These are phyloP conservation scores for Entelexis sorbosivorans DNA, from an alignment of 1,139 yeast species.

Conservation along the genomic window DNA sequence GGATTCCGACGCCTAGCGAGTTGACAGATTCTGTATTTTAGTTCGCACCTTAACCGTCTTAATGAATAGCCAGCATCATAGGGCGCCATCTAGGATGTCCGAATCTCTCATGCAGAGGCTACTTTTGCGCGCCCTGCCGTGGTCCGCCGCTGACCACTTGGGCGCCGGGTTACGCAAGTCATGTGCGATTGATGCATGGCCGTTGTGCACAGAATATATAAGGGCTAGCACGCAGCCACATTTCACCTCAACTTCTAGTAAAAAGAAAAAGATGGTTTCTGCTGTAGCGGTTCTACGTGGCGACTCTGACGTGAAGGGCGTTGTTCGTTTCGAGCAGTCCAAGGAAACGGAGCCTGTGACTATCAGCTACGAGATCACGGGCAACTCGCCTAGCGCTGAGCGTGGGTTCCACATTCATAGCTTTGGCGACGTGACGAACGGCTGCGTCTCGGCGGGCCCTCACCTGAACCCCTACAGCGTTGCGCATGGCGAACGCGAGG, in stretches of 20 bases:
- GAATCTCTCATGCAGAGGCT: not conserved
- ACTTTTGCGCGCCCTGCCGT: not conserved
- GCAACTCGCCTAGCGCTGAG: slow-evolving; percentile 75
- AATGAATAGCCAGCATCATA: too few species aligned
- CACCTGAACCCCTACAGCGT: slow-evolving; percentile 91
- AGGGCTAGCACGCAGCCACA: not conserved
- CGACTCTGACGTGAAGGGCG: slow-evolving; percentile 77
- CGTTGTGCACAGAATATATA: not conserved
- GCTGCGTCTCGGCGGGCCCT: slow-evolving; percentile 98
- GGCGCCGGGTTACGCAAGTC: slow-evolving; percentile 1
- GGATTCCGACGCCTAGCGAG: not conserved
- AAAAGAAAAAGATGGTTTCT: slow-evolving; percentile 18
- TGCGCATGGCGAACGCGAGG: slow-evolving; percentile 71
- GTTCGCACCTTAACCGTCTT: too few species aligned
- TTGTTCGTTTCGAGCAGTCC: slow-evolving; percentile 73
- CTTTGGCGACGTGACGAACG: slow-evolving; percentile 98
- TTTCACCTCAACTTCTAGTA: not conserved
- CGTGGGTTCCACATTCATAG: slow-evolving; percentile 98
- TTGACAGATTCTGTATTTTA: too few species aligned
- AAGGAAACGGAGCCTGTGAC: slow-evolving; percentile 73
- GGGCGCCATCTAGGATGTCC: too few species aligned
- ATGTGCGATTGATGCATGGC: not conserved
- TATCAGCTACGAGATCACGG: slow-evolving; percentile 74
- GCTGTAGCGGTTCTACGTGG: slow-evolving; percentile 93
- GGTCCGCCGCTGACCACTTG: not conserved